Evolutionary conservation across 2,329 filamentous ascomycete species (phyloP).

Genomic region (Microcera coccophila): DNA sequence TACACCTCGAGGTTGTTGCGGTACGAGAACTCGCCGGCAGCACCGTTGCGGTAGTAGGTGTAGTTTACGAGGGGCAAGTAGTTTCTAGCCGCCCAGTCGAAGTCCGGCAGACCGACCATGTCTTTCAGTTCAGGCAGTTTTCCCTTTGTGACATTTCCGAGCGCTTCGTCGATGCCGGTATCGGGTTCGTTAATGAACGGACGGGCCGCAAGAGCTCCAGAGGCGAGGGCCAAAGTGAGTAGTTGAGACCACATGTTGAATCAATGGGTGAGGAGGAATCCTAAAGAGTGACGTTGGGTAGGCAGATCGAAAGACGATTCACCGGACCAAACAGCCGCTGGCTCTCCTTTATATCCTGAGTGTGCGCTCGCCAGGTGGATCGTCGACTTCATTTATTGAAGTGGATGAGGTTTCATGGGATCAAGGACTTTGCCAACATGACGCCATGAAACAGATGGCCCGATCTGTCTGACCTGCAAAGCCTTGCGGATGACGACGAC

Average conservation of each 20-base stretch:
- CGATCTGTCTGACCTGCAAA: too few relatives aligned
- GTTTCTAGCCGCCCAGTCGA: constrained; percentile 49
- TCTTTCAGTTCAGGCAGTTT: constrained; percentile 40
- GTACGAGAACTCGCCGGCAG: constrained; percentile 53
- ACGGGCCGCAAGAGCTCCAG: constrained; percentile 39
- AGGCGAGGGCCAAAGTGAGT: constrained; percentile 27
- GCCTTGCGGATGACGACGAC: too few relatives aligned
- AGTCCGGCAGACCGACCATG: constrained; percentile 50
- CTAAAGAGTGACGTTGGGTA: too few relatives aligned
- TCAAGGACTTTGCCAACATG: too few relatives aligned
- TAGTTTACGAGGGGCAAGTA: constrained; percentile 46
- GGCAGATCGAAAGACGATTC: too few relatives aligned
- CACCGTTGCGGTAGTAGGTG: constrained; percentile 56
- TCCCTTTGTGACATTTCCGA: constrained; percentile 33
- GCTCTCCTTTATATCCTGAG: too few relatives aligned
- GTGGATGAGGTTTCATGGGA: too few relatives aligned
- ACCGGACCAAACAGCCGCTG: too few relatives aligned
- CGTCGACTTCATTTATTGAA: too few relatives aligned
- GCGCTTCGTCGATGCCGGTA: constrained; percentile 40
- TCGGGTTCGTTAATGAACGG: constrained; percentile 45
- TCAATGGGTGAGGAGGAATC: background rate
- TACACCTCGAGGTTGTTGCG: constrained; percentile 55
- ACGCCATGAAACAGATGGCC: too few relatives aligned
- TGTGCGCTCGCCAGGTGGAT: too few relatives aligned
- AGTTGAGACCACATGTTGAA: constrained; percentile 23